Base-by-base conservation (phyloP, 2,329 filamentous ascomycete genomes). In the Diaporthe caulivora region DNA sequence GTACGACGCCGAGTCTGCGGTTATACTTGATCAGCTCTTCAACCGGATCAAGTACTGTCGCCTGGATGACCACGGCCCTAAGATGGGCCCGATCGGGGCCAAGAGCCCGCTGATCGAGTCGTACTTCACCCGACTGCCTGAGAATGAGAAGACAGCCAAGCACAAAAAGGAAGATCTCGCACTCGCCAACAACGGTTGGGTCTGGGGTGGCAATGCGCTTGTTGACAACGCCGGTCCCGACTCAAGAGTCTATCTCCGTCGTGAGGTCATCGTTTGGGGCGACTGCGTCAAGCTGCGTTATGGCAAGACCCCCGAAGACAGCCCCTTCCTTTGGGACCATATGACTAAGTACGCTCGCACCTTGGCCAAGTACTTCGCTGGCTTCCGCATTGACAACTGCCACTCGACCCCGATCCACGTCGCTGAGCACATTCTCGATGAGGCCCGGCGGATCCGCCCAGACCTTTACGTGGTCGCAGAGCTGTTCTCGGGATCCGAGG, bases 271-370 rank as follows among this genome's bases (percentile, higher is more conserved):
- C 77, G 94, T 98, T 40, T 99, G 97, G 97, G 95, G 96, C 18
- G 97, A 99, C 81, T 99, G 97, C 81, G 97, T 98, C 76, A 99
- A 99, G 86, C 88, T 99, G 70, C 92, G 97, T 24, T 99, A 98
- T 80, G 97, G 97, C 44, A 88, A 86, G 34, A 88, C 91, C 0
- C 93, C 93, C 0, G 84, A 95, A 70, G 97, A 98, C 81, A 98
- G 93, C 78, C 96, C 97, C 0, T 99, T 92, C 86, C 86, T 99
- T 11, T 99, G 97, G 97, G 92, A 98, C 11, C 94, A 94, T 81
- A 99, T 99, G 95, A 94, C 94, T 49, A 91, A 93, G 78, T 99
- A 99, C 81, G 97, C 95, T 5, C 92, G 93, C 49, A 89, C 97
- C 80, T 92, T 99, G 88, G 97, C 97, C 72, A 98, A 95, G 81